Conservation (phyloP, 2,329 filamentous ascomycete genomes). For the Colletotrichum sp. region DNA sequence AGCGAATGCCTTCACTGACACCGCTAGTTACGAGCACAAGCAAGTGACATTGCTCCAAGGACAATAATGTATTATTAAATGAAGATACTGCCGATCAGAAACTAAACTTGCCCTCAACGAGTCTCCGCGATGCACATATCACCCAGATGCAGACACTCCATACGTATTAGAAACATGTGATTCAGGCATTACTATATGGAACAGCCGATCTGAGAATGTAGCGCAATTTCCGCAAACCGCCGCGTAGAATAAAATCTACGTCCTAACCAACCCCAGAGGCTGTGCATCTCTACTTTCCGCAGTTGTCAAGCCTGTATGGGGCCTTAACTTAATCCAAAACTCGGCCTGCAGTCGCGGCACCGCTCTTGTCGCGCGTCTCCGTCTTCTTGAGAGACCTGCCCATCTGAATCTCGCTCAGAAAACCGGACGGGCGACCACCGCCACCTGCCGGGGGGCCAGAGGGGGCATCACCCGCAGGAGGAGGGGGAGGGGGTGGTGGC, state of each 20-base stretch:
- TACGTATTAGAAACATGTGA: not conserved
- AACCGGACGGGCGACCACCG: conserved; percentile 61
- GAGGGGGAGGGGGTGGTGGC: conserved; percentile 49
- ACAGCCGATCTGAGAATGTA: not conserved
- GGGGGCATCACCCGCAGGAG: conserved; percentile 40
- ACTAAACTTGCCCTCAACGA: not conserved
- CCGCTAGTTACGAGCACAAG: not conserved
- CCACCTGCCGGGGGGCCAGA: conserved; percentile 51
- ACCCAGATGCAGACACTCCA: not conserved
- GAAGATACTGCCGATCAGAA: not conserved
- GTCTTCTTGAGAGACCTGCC: conserved; percentile 86
- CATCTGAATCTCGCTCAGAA: conserved; percentile 83
- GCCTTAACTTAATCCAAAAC: conserved; percentile 60
- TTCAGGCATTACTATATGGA: conserved; percentile 7
- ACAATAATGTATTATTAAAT: not conserved
- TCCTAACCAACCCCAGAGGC: not conserved
- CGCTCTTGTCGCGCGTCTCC: conserved; percentile 85
- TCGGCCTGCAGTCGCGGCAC: conserved; percentile 73
- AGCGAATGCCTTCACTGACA: not conserved
- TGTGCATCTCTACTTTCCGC: not conserved
- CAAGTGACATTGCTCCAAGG: not conserved
- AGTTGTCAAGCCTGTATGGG: not conserved
- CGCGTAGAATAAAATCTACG: not conserved
- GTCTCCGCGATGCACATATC: not conserved
- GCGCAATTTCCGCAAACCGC: not conserved